Evolutionary conservation across 2,329 filamentous ascomycete genomes (phyloP).

Genomic region (Pseudogymnoascus sp.): DNA sequence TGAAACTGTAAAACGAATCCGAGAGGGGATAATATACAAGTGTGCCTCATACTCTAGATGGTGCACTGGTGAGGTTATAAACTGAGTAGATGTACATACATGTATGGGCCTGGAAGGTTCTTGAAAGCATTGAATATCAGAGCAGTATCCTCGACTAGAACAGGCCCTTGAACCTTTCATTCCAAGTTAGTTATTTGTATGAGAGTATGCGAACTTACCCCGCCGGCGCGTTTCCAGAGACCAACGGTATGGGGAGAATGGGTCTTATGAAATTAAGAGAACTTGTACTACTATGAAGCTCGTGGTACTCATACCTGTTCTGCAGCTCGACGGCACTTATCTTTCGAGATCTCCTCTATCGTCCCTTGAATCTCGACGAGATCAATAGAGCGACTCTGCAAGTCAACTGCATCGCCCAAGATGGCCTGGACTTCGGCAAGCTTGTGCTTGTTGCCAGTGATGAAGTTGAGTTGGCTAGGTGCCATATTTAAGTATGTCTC

Average conservation of each 20-base stretch:
- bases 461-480: constrained; percentile 70
- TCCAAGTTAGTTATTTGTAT: constrained; percentile 11
- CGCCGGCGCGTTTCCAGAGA: neutral
- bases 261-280: constrained; percentile 8
- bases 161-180: constrained; percentile 68
- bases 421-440: constrained; percentile 83
- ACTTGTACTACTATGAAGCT: neutral
- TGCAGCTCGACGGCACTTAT: constrained; percentile 80
- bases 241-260: constrained; percentile 9
- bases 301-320: constrained; percentile 50
- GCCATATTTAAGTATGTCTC: constrained; percentile 26
- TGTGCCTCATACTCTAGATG: neutral
- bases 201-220: neutral
- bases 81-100: constrained; percentile 49
- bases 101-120: constrained; percentile 91
- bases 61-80: neutral
- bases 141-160: constrained; percentile 92
- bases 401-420: constrained; percentile 61
- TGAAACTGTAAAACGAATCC: neutral
- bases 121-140: constrained; percentile 86
- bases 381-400: constrained; percentile 70
- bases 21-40: neutral
- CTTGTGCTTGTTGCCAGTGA: constrained; percentile 95
- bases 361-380: constrained; percentile 86
- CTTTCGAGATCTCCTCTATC: constrained; percentile 81